A percentile compares a stretch with the other conserved stretches of the same genome.
Evolutionary conservation across 495 filamentous ascomycete species (phyloP).

Genomic region (Daldinia childiae): DNA sequence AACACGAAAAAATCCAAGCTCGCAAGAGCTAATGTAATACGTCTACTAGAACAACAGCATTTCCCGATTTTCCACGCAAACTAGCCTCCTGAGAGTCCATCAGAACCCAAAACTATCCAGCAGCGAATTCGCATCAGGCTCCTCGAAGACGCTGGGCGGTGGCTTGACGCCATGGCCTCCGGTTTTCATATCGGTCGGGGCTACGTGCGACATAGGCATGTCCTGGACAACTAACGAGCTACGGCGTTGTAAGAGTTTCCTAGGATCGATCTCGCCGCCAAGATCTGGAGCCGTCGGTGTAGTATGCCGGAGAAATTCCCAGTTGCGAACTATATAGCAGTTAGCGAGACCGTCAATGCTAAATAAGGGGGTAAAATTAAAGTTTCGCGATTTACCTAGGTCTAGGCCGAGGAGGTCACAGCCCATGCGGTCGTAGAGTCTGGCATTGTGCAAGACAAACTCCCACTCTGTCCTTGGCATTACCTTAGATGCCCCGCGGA

Average conservation of each 20-base stretch:
- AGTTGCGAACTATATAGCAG: conserved; percentile 69
- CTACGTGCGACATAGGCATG: conserved; percentile 59
- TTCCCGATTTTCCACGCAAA: background rate
- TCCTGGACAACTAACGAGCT: conserved; percentile 85
- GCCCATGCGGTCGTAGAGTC: conserved; percentile 93
- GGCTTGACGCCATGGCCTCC: conserved; percentile 61
- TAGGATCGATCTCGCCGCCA: conserved; percentile 65
- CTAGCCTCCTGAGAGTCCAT: background rate
- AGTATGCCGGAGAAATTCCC: conserved; percentile 78
- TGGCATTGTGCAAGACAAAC: conserved; percentile 88
- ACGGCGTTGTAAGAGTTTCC: conserved; percentile 73
- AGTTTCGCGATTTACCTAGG: conserved; percentile 56
- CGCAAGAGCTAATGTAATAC: background rate
- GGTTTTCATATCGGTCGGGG: conserved; percentile 55
- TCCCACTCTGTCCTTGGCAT: conserved; percentile 83
- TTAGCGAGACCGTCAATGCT: background rate
- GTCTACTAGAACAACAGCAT: background rate
- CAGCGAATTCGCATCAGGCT: conserved; percentile 85
- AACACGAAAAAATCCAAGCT: no score
- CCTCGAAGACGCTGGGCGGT: conserved; percentile 84
- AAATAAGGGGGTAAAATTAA: background rate
- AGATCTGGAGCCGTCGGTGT: conserved; percentile 42
- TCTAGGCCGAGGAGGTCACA: conserved; percentile 93
- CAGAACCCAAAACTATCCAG: conserved; percentile 83
- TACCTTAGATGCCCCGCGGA: conserved; percentile 85